Evolutionary conservation across 202 grass and related monocot species (phyloP).

Genomic region (Panicum virgatum): DNA sequence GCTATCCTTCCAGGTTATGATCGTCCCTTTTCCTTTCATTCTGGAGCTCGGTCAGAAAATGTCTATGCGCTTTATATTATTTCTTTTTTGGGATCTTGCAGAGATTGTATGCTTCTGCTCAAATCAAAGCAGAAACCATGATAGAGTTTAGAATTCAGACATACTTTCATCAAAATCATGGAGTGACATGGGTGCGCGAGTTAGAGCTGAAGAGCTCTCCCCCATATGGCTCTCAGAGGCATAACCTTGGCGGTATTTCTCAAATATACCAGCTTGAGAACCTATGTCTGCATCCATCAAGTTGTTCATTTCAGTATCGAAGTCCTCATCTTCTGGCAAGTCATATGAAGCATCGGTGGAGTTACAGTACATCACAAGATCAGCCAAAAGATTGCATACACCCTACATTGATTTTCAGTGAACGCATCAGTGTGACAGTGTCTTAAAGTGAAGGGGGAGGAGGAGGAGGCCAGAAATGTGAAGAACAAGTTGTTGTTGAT

Average conservation of each 20-base stretch:
- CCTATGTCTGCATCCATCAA: slow-evolving; percentile 57
- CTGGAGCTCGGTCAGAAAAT: background rate
- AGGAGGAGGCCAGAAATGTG: background rate
- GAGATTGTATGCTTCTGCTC: background rate
- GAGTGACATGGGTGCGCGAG: slow-evolving; percentile 38
- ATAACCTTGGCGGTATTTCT: slow-evolving; percentile 47
- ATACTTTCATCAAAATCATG: slow-evolving; percentile 64
- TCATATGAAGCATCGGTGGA: slow-evolving; percentile 54
- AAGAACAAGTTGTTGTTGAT: background rate
- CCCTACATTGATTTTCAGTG: slow-evolving; percentile 53
- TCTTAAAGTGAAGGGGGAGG: slow-evolving; percentile 27
- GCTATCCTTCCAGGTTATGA: background rate
- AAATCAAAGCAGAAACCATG: background rate
- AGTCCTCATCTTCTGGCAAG: slow-evolving; percentile 72
- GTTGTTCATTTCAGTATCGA: slow-evolving; percentile 59
- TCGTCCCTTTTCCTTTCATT: background rate
- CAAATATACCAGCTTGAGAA: slow-evolving; percentile 49
- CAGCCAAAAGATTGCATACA: slow-evolving; percentile 81
- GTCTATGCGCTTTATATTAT: background rate
- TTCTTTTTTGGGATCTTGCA: slow-evolving; percentile 5
- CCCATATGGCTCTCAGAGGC: slow-evolving; percentile 46
- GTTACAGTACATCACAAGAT: slow-evolving; percentile 73
- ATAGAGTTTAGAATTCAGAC: slow-evolving; percentile 16
- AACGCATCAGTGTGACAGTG: slow-evolving; percentile 30
- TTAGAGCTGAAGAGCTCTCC: slow-evolving; percentile 46